Evolutionary conservation across 805 yeast genomes (phyloP).

Genomic region (Candida yuanshanica): DNA sequence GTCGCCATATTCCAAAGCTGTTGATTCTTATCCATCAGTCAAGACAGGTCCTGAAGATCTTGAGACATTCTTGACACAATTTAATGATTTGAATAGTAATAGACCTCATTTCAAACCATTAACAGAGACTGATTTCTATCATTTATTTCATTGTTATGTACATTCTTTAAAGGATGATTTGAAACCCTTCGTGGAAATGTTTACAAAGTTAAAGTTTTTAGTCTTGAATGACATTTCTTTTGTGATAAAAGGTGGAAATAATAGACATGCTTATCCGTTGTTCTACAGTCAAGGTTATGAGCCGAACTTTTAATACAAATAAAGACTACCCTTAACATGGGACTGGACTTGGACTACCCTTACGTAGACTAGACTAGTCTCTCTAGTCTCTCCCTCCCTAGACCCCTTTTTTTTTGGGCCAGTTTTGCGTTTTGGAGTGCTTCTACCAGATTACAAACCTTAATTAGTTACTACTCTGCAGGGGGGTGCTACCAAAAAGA

Average conservation of each 20-base stretch:
- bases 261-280: constrained; percentile 29
- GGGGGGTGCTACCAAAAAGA: too few species aligned
- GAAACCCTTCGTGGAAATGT: constrained; percentile 29
- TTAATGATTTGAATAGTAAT: constrained; percentile 18
- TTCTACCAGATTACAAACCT: too few species aligned
- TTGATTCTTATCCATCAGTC: constrained; percentile 37
- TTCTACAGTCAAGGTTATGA: constrained; percentile 28
- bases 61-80: constrained; percentile 24
- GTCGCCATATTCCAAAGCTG: constrained; percentile 38
- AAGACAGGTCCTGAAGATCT: constrained; percentile 36
- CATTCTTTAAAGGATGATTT: constrained; percentile 32
- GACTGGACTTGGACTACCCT: too few species aligned
- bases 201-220: constrained; percentile 30
- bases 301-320: constrained; percentile 22
- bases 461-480: too few species aligned
- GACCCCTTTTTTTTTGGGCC: too few species aligned
- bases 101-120: constrained; percentile 23
- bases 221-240: constrained; percentile 35
- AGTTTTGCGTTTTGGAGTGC: too few species aligned
- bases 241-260: constrained; percentile 20
- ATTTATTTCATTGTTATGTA: constrained; percentile 31
- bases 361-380: too few species aligned
- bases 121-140: constrained; percentile 27
- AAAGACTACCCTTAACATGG: background rate
- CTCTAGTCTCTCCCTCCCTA: too few species aligned